Conservation (phyloP, 306 rosid genomes). For the Nissolia schottii region DNA sequence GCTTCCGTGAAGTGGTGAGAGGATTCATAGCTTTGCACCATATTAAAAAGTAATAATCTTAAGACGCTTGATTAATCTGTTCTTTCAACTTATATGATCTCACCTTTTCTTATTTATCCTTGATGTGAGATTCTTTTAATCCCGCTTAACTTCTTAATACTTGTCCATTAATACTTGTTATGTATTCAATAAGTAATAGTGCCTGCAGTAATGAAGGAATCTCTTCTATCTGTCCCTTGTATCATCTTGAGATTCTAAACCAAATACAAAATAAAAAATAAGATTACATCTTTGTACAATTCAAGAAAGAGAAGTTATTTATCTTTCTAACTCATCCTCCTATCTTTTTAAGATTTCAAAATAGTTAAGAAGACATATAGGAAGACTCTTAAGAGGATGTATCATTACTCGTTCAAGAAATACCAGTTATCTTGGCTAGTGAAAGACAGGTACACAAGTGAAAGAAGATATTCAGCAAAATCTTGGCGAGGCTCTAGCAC, state of each 20-base stretch:
- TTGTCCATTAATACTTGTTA: not conserved
- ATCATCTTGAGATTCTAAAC: conserved; percentile 10
- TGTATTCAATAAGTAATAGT: conserved; percentile 2
- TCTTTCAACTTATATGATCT: not conserved
- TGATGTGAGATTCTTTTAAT: not conserved
- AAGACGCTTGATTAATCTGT: not conserved
- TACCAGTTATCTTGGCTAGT: not conserved
- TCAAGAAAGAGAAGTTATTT: too few relatives aligned
- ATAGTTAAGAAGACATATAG: too few relatives aligned
- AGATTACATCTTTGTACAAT: conserved; percentile 23
- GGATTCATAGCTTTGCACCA: not conserved
- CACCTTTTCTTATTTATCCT: not conserved
- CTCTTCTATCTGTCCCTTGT: conserved; percentile 7
- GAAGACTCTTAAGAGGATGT: too few relatives aligned
- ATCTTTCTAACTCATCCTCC: too few relatives aligned
- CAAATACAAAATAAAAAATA: conserved; percentile 3
- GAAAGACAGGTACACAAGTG: not conserved
- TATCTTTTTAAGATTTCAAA: too few relatives aligned
- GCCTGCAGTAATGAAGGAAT: conserved; percentile 4
- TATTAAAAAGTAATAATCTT: too few relatives aligned
- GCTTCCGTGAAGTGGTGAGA: not conserved
- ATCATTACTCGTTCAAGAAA: too few relatives aligned
- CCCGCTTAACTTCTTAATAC: not conserved
- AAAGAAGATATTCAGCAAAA: conserved; percentile 48
- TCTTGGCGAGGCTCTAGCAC: conserved; percentile 45